Percentiles rank a stretch among this genome's conserved stretches.
Evolutionary conservation across 495 filamentous ascomycete species (phyloP).

Genomic region (Hypoxylon lienhwacheense): DNA sequence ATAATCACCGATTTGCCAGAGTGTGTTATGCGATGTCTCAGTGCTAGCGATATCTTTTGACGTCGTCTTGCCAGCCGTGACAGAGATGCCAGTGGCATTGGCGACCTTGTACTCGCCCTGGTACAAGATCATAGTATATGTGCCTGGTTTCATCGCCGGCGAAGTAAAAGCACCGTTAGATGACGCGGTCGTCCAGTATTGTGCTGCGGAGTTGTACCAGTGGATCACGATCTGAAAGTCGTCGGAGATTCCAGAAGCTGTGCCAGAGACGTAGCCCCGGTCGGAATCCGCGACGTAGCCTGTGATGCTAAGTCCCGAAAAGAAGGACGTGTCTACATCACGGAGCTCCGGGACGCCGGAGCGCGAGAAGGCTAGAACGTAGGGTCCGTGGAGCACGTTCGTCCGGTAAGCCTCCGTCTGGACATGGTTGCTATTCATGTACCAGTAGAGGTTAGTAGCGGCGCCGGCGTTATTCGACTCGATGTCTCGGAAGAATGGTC

Average conservation of each 20-base stretch:
- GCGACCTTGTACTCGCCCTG: slow-evolving; percentile 64
- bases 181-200: slow-evolving; percentile 64
- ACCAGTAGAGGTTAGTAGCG: slow-evolving; percentile 65
- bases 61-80: slow-evolving; percentile 56
- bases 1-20: slow-evolving; percentile 66
- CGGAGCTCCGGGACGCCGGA: slow-evolving; percentile 56
- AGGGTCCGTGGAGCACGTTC: slow-evolving; percentile 68
- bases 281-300: slow-evolving; percentile 58
- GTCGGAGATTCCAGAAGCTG: slow-evolving; percentile 52
- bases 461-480: slow-evolving; percentile 62
- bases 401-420: slow-evolving; percentile 64
- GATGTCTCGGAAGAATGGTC: slow-evolving; percentile 67
- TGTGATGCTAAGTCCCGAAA: slow-evolving; percentile 56
- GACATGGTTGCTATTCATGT: slow-evolving; percentile 68
- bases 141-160: slow-evolving; percentile 67
- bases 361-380: slow-evolving; percentile 62
- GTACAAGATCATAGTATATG: slow-evolving; percentile 69
- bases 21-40: slow-evolving; percentile 48
- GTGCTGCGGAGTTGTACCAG: slow-evolving; percentile 64
- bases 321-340: slow-evolving; percentile 60
- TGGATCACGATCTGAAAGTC: slow-evolving; percentile 61
- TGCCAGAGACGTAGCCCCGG: slow-evolving; percentile 63
- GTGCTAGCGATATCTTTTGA: slow-evolving; percentile 58
- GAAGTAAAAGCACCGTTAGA: slow-evolving; percentile 61
- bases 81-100: slow-evolving; percentile 51